Evolutionary conservation across 192 early-diverging fungal genomes (phyloP).

Genomic region (Thamnidium elegans): DNA sequence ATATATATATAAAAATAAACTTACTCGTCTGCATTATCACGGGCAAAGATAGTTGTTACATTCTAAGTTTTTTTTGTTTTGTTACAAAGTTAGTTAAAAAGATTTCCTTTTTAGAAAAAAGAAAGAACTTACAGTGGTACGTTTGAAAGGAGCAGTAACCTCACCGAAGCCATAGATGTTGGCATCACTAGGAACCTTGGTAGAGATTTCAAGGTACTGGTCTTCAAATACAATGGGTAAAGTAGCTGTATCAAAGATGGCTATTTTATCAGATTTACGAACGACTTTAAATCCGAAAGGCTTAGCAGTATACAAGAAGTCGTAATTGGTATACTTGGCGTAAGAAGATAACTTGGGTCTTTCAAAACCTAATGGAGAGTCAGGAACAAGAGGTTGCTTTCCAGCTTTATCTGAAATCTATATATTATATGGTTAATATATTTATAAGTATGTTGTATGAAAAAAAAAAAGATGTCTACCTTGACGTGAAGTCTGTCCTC

Average conservation of each 20-base stretch:
- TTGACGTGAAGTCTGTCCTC: conserved; percentile 51
- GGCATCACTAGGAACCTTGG: conserved; percentile 49
- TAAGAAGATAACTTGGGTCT: conserved; percentile 8
- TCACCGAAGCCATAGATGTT: conserved; percentile 73
- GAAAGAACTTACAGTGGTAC: conserved; percentile 33
- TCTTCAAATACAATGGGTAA: conserved; percentile 58
- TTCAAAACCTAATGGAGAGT: conserved; percentile 23
- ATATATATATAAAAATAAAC: background rate
- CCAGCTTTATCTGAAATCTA: conserved; percentile 21
- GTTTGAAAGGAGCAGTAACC: conserved; percentile 49
- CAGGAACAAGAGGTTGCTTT: conserved; percentile 27
- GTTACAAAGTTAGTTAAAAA: background rate
- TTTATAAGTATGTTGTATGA: background rate
- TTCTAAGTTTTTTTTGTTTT: conserved; percentile 1
- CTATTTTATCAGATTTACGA: conserved; percentile 36
- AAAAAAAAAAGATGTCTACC: conserved; percentile 20
- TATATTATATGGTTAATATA: background rate
- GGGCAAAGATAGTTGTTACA: conserved; percentile 2
- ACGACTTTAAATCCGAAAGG: conserved; percentile 46
- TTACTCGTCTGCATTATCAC: conserved; percentile 11
- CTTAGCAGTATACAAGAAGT: conserved; percentile 24
- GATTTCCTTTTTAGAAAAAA: background rate
- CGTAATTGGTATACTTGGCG: conserved; percentile 20
- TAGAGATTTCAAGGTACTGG: conserved; percentile 64
- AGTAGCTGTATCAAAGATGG: conserved; percentile 41